Conservation (phyloP, 108 stramenopile species). For the Skeletonema menzelii region DNA sequence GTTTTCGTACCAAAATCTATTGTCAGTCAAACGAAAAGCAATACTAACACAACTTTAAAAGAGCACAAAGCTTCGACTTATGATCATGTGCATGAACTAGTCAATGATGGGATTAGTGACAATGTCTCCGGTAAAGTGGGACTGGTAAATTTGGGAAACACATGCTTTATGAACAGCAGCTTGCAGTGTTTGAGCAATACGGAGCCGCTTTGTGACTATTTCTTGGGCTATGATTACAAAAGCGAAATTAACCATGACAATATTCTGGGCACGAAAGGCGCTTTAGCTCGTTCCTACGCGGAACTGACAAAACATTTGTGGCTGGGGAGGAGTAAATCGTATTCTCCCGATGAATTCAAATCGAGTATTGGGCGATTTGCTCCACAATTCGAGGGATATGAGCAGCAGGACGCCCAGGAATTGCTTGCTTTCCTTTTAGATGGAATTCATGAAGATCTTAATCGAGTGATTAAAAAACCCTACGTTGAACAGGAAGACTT, state of each 20-base stretch:
- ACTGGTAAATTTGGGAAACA: conserved; percentile 81
- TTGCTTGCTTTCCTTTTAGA: conserved; percentile 94
- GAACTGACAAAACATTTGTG: conserved; percentile 77
- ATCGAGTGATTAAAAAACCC: conserved; percentile 84
- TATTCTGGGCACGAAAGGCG: conserved; percentile 15
- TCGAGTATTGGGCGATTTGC: conserved; percentile 76
- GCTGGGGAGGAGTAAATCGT: conserved; percentile 54
- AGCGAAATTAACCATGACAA: conserved; percentile 79
- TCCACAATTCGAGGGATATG: conserved; percentile 86
- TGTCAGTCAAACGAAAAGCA: neutral
- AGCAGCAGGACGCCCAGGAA: conserved; percentile 98
- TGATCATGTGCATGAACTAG: conserved; percentile 37
- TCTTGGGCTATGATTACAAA: conserved; percentile 77
- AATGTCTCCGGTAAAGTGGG: conserved; percentile 5
- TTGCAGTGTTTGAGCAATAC: conserved; percentile 84
- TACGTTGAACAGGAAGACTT: conserved; percentile 88
- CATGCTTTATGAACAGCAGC: conserved; percentile 89
- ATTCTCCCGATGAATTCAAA: conserved; percentile 59
- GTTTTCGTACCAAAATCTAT: conserved; percentile 6
- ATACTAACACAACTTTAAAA: neutral
- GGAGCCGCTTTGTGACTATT: conserved; percentile 78
- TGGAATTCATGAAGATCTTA: conserved; percentile 94
- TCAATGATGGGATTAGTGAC: conserved; percentile 12
- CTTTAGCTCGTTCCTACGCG: neutral
- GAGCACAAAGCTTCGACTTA: conserved; percentile 32